phyloP scores from a whole-genome alignment of 164 flowering plant species.

The Cinnamomum micranthum region DNA sequence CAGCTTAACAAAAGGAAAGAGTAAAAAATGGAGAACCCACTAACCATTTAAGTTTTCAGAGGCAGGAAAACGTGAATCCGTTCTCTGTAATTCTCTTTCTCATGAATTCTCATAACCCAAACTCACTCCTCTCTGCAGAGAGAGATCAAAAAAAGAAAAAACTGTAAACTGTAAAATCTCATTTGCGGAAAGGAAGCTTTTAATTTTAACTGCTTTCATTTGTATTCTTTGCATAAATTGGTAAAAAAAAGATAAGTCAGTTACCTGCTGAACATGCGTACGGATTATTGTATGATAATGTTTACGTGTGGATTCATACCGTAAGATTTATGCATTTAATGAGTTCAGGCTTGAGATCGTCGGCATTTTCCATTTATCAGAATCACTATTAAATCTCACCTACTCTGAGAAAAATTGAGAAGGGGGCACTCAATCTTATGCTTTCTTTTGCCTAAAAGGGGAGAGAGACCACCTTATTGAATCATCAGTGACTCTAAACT shows the following conservation, averaged over 20 bases:
- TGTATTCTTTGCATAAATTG: background rate
- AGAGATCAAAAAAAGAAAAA: too few relatives aligned
- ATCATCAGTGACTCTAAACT: too few relatives aligned
- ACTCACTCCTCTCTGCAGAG: background rate
- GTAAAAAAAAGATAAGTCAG: background rate
- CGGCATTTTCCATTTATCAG: too few relatives aligned
- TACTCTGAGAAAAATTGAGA: too few relatives aligned
- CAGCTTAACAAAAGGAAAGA: background rate
- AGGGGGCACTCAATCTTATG: too few relatives aligned
- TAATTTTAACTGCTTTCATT: background rate
- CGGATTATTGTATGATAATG: too few relatives aligned
- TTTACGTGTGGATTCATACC: too few relatives aligned
- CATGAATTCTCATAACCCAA: background rate
- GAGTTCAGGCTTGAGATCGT: too few relatives aligned
- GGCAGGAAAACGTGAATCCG: conserved; percentile 6
- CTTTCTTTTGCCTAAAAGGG: too few relatives aligned
- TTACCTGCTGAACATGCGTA: background rate
- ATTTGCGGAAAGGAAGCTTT: background rate
- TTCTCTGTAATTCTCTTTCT: background rate
- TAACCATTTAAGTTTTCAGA: background rate
- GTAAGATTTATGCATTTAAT: too few relatives aligned
- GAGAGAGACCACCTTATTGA: too few relatives aligned
- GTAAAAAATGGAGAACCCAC: background rate
- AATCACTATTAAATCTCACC: too few relatives aligned
- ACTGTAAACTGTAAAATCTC: background rate